phyloP scores from a whole-genome alignment of 169 alveolate species.

The Eimeria brunetti region DNA sequence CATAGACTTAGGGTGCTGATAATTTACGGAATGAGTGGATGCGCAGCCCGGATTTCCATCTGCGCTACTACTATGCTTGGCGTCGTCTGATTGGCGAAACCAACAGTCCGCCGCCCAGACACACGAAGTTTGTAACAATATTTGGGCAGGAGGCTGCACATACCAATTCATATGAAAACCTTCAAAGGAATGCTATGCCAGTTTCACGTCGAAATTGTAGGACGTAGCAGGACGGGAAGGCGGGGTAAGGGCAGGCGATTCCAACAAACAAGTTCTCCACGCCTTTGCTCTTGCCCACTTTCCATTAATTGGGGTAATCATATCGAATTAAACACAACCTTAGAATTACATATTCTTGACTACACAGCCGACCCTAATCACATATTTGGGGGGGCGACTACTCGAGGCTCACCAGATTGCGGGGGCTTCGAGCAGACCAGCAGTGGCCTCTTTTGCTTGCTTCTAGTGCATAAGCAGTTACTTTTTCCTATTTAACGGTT shows the following conservation, averaged over 20 bases:
- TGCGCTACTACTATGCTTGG: neutral
- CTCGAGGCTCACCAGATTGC: constrained; percentile 34
- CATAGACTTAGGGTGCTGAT: neutral
- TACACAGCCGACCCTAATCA: constrained; percentile 5
- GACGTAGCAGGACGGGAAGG: neutral
- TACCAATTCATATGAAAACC: neutral
- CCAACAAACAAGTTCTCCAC: neutral
- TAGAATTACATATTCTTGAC: neutral
- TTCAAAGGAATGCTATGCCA: neutral
- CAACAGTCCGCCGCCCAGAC: neutral
- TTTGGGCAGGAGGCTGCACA: neutral
- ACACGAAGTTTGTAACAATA: neutral
- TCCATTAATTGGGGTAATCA: neutral
- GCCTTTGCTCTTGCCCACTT: neutral
- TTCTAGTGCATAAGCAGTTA: neutral
- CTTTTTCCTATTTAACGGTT: neutral
- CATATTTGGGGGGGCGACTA: constrained; percentile 6
- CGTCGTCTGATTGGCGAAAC: neutral
- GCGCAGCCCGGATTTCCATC: neutral
- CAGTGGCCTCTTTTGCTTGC: neutral
- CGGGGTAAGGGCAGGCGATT: neutral
- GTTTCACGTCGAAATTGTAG: no score
- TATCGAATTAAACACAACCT: neutral
- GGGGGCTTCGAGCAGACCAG: constrained; percentile 59
- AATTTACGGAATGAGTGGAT: neutral